A percentile compares a stretch with the other conserved stretches of the same genome.
Conservation (phyloP, 2,329 filamentous ascomycete species). For the Ophiostoma quercus region DNA sequence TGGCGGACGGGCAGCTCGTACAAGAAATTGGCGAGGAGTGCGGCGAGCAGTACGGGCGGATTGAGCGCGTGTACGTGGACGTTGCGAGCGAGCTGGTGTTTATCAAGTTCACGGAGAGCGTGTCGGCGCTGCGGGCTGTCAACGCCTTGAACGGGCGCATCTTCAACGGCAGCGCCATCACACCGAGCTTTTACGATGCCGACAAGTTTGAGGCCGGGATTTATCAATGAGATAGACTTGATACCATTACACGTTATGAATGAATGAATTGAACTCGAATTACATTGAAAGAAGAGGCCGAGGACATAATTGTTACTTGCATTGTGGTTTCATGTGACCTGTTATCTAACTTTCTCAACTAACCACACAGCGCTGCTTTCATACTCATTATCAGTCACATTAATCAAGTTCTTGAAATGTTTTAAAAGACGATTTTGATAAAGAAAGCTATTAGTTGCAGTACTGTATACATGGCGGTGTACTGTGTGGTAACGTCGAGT, state of each 20-base stretch:
- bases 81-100: conserved; percentile 66
- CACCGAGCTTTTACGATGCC: conserved; percentile 73
- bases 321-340: not conserved
- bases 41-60: conserved; percentile 70
- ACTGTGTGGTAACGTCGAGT: conserved; percentile 19
- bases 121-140: conserved; percentile 85
- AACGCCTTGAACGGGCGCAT: conserved; percentile 81
- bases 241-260: conserved; percentile 8
- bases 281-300: too few species aligned
- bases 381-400: too few species aligned
- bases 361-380: too few species aligned
- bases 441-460: conserved; percentile 26
- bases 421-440: not conserved
- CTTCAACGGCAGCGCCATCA: conserved; percentile 81
- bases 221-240: conserved; percentile 20
- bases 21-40: conserved; percentile 97
- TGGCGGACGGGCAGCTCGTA: conserved; percentile 63
- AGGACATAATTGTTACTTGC: too few species aligned
- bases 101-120: conserved; percentile 81
- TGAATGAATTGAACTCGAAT: not conserved
- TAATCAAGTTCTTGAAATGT: not conserved
- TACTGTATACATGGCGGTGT: conserved; percentile 24
- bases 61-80: conserved; percentile 74
- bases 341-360: too few species aligned
- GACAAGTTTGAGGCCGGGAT: conserved; percentile 72